Evolutionary conservation across 495 filamentous ascomycete species (phyloP), one percentile per base, ranked within the genome.

Genomic region (Lepraria neglecta): DNA sequence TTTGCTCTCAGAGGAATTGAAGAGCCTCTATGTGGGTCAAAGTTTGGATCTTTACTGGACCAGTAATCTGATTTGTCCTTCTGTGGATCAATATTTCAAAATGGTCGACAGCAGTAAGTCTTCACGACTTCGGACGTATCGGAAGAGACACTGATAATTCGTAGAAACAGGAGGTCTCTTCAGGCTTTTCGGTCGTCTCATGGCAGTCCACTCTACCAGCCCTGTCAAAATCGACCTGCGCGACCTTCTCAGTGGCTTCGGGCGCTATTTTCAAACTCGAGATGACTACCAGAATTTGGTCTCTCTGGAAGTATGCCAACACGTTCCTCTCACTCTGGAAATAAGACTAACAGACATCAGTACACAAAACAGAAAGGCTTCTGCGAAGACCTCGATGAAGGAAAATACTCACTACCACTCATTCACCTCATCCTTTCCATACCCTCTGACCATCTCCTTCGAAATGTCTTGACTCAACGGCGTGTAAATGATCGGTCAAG

Each of bases 151-250:
- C 24, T 24, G 24, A 24, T 24, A 24, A 24, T 24, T 24, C 24
- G 24, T 24, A 21, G 75, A 77, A 64, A 76, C 75, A 2, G 72
- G 74, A 11, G 72, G 70, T n/a, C 56, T 77, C 4, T 76, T 76
- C 66, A 57, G 68, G 3, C 27, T 76, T 11, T 30, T 74, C 12
- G 59, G 62, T 0, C 58, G 66, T 17, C 52, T 77, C n/a, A 73
- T 77, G 64, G 58, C 42, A 14, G 42, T 64, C 42, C 24, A 24
- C 24, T 24, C 24, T 24, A 50, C 68, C 61, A 46, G 59, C 56
- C 5, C n/a, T 21, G 24, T 19, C 64, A 3, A n/a, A 7, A 45
- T 57, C n/a, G 28, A 59, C 5, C 61, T 71, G 19, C 50, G 72
- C 21, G 64, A 63, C 30, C n/a, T 47, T 14, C 44, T 74, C 9